Conservation (phyloP, 179 eudicot species). For the Spinacia oleracea region DNA sequence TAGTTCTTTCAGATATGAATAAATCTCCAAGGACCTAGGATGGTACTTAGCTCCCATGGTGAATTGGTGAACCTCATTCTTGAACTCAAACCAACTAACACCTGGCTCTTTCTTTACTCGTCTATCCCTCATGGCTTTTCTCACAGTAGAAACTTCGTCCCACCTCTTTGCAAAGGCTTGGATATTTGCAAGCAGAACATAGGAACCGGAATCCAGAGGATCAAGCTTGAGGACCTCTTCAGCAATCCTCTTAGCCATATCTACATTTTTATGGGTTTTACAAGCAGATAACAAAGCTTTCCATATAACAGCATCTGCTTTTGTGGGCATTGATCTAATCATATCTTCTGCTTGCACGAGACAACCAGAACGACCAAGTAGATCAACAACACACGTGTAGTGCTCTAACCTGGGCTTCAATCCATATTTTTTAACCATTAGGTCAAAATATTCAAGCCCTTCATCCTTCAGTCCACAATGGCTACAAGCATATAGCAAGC, state of each 20-base stretch:
- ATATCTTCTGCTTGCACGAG: slow-evolving; percentile 69
- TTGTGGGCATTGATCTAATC: slow-evolving; percentile 69
- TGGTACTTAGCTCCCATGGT: slow-evolving; percentile 63
- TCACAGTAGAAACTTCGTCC: slow-evolving; percentile 64
- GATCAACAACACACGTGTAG: slow-evolving; percentile 82
- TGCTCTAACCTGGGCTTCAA: slow-evolving; percentile 65
- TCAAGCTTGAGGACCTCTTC: slow-evolving; percentile 61
- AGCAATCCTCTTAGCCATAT: slow-evolving; percentile 61
- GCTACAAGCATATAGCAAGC: slow-evolving; percentile 79
- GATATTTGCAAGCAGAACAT: slow-evolving; percentile 66
- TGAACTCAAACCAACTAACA: slow-evolving; percentile 80
- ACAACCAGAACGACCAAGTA: slow-evolving; percentile 73
- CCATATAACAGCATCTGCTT: slow-evolving; percentile 78
- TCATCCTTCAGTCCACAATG: slow-evolving; percentile 74
- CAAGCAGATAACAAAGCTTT: slow-evolving; percentile 81
- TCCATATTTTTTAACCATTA: slow-evolving; percentile 51
- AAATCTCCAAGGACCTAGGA: slow-evolving; percentile 55
- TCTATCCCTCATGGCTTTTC: slow-evolving; percentile 72
- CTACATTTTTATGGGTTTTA: slow-evolving; percentile 63
- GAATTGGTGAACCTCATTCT: slow-evolving; percentile 67
- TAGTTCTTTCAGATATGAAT: slow-evolving; percentile 58
- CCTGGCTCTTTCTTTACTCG: slow-evolving; percentile 81
- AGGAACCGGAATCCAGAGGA: slow-evolving; percentile 66
- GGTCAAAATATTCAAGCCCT: slow-evolving; percentile 58
- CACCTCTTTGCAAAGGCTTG: slow-evolving; percentile 72